Percentiles rank a stretch among this genome's conserved stretches.
Evolutionary conservation across 2,329 filamentous ascomycete species (phyloP).

Genomic region (Fusarium dimerum): DNA sequence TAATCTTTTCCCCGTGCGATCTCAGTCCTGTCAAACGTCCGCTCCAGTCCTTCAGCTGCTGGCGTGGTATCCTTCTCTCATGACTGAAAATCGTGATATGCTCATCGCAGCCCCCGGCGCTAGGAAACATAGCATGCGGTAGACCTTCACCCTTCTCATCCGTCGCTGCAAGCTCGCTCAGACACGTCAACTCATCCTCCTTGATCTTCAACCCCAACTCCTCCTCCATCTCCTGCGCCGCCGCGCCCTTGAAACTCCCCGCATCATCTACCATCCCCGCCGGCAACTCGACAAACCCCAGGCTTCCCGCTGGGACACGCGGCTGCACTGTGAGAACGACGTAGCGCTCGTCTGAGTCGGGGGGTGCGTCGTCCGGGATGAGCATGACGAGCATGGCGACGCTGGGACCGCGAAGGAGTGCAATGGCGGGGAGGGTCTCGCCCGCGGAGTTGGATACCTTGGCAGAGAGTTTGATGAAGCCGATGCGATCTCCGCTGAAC

Average conservation of each 20-base stretch:
- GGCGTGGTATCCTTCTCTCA: slow-evolving; percentile 52
- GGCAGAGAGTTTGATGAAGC: slow-evolving; percentile 59
- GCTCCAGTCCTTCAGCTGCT: slow-evolving; percentile 54
- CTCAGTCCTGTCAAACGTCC: slow-evolving; percentile 60
- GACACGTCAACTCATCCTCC: slow-evolving; percentile 46
- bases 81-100: slow-evolving; percentile 59
- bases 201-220: slow-evolving; percentile 58
- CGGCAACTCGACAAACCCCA: slow-evolving; percentile 57
- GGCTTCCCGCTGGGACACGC: slow-evolving; percentile 55
- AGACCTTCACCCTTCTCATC: slow-evolving; percentile 37
- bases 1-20: slow-evolving; percentile 62
- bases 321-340: slow-evolving; percentile 62
- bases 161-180: slow-evolving; percentile 51
- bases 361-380: slow-evolving; percentile 49
- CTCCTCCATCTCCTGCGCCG: slow-evolving; percentile 62
- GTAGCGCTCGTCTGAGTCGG: slow-evolving; percentile 49
- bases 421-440: slow-evolving; percentile 53
- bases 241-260: slow-evolving; percentile 56
- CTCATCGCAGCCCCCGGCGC: slow-evolving; percentile 62
- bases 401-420: slow-evolving; percentile 61
- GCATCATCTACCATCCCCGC: slow-evolving; percentile 59
- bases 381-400: slow-evolving; percentile 62
- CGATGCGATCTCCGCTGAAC: slow-evolving; percentile 49
- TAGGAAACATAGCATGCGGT: slow-evolving; percentile 56
- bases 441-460: slow-evolving; percentile 48